Evolutionary conservation across 306 rosid genomes (phyloP).

Genomic region (Dicorynia guianensis): DNA sequence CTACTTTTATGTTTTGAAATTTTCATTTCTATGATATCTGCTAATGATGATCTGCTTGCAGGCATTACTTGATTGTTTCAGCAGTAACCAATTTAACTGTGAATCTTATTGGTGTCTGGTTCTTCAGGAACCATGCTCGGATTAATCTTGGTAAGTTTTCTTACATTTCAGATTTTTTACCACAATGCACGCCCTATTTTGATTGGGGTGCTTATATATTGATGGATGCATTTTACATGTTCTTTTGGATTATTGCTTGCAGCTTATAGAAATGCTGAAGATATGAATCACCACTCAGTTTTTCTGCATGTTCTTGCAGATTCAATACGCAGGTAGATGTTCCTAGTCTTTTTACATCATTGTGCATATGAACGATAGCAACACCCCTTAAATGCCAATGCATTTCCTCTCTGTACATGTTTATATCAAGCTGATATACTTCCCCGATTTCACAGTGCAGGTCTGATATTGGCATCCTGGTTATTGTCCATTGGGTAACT

Average conservation of each 20-base stretch:
- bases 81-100: constrained; percentile 93
- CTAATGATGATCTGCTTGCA: constrained; percentile 51
- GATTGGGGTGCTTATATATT: constrained; percentile 7
- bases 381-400: constrained; percentile 15
- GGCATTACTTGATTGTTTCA: constrained; percentile 97
- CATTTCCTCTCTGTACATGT: constrained; percentile 32
- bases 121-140: constrained; percentile 98
- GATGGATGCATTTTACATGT: background rate
- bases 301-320: constrained; percentile 94
- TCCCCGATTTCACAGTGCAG: constrained; percentile 87
- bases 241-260: constrained; percentile 45
- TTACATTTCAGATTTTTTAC: constrained; percentile 29
- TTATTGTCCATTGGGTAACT: constrained; percentile 87
- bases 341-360: constrained; percentile 23
- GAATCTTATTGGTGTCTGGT: constrained; percentile 98
- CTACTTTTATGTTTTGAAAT: background rate
- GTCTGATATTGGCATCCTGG: constrained; percentile 97
- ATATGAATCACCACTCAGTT: constrained; percentile 94
- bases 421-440: constrained; percentile 51
- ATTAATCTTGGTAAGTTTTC: constrained; percentile 79
- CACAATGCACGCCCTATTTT: constrained; percentile 16
- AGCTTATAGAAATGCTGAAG: constrained; percentile 98
- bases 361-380: constrained; percentile 26
- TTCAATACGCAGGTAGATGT: constrained; percentile 92
- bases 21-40: constrained; percentile 28